Evolutionary conservation across 495 filamentous ascomycete genomes (phyloP).

Genomic region (Staphylotrichum longicolle): DNA sequence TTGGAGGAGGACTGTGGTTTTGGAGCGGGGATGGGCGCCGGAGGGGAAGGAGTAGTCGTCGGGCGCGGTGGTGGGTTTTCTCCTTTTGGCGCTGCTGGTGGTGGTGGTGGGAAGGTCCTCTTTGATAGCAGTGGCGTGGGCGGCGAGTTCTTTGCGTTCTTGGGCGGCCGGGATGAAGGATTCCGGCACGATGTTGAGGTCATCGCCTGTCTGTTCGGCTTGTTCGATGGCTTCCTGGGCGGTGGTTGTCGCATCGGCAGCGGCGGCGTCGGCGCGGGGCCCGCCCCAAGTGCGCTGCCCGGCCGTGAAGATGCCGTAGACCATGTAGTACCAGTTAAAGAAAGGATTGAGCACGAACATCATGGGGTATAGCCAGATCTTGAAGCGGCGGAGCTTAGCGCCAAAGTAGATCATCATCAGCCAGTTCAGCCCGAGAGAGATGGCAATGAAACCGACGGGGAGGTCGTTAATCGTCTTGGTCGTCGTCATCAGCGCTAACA

Average conservation of each 20-base stretch:
- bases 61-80: slow-evolving; percentile 24
- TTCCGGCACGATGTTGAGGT: slow-evolving; percentile 87
- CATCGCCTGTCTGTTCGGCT: slow-evolving; percentile 77
- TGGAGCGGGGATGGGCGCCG: slow-evolving; percentile 38
- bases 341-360: slow-evolving; percentile 97
- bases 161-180: slow-evolving; percentile 75
- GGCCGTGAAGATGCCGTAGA: slow-evolving; percentile 83
- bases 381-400: slow-evolving; percentile 78
- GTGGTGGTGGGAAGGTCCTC: slow-evolving; percentile 30
- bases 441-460: slow-evolving; percentile 89
- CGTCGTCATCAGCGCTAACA: slow-evolving; percentile 83
- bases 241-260: slow-evolving; percentile 74
- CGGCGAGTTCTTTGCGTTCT: slow-evolving; percentile 33
- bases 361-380: slow-evolving; percentile 89
- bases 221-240: slow-evolving; percentile 80
- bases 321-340: slow-evolving; percentile 99
- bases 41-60: slow-evolving; percentile 13
- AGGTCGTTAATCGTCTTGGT: slow-evolving; percentile 72
- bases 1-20: slow-evolving; percentile 49
- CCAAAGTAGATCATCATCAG: slow-evolving; percentile 96
- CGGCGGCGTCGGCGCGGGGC: slow-evolving; percentile 85
- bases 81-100: slow-evolving; percentile 5
- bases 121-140: slow-evolving; percentile 13
- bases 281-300: slow-evolving; percentile 97
- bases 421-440: slow-evolving; percentile 95